These are phyloP conservation scores for Pseudogymnoascus sp. DNA, from an alignment of 2,329 filamentous ascomycete species.

Conservation along the genomic window DNA sequence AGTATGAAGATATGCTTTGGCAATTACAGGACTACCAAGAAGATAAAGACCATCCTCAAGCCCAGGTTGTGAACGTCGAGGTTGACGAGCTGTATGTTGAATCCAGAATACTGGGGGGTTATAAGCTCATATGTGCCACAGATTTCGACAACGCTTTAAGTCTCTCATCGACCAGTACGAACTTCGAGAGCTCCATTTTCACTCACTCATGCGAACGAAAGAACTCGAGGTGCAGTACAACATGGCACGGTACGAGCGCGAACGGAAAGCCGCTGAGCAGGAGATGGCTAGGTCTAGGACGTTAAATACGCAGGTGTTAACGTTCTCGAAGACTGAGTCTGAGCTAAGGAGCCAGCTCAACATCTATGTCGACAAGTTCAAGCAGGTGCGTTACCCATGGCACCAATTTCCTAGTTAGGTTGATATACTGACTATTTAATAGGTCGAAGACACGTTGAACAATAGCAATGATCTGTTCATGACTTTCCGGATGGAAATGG, in stretches of 20 bases:
- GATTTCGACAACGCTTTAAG: constrained; percentile 81
- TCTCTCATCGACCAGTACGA: constrained; percentile 96
- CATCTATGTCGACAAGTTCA: constrained; percentile 98
- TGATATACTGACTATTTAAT: constrained; percentile 37
- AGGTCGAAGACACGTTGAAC: constrained; percentile 98
- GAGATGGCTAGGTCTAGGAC: constrained; percentile 75
- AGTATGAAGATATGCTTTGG: constrained; percentile 68
- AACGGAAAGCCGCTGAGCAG: constrained; percentile 77
- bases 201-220: constrained; percentile 83
- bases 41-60: constrained; percentile 74
- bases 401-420: constrained; percentile 11
- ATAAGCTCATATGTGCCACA: constrained; percentile 39
- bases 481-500: constrained; percentile 97
- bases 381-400: constrained; percentile 63
- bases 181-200: constrained; percentile 86
- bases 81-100: constrained; percentile 72
- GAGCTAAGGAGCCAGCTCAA: constrained; percentile 92
- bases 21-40: constrained; percentile 85
- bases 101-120: constrained; percentile 9
- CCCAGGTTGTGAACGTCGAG: constrained; percentile 74
- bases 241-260: constrained; percentile 77
- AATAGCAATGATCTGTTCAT: constrained; percentile 97
- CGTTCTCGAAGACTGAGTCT: constrained; percentile 91
- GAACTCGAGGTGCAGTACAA: constrained; percentile 93
- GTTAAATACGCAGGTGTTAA: constrained; percentile 83